phyloP scores from a whole-genome alignment of 1,284 basidiomycete species.

The Rhodotorula sp. region DNA sequence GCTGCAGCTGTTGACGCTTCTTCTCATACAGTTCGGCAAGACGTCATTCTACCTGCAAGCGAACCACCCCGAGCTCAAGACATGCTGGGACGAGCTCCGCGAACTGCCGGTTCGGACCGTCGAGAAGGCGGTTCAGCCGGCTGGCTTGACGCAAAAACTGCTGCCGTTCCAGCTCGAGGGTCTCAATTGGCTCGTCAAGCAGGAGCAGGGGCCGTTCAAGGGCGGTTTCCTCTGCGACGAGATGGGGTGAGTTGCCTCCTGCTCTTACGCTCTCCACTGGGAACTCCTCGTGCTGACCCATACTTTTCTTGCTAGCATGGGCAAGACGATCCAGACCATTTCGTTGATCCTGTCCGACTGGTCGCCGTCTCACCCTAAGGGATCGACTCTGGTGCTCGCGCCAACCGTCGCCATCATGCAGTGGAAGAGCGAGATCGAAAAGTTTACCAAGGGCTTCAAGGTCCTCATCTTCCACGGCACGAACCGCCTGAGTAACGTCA shows the following conservation, averaged over 20 bases:
- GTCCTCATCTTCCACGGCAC: constrained; percentile 91
- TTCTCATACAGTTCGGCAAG: constrained; percentile 15
- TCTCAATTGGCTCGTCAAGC: constrained; percentile 91
- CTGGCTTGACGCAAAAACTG: constrained; percentile 63
- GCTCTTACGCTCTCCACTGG: background rate
- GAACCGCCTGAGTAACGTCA: constrained; percentile 57
- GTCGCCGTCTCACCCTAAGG: constrained; percentile 49
- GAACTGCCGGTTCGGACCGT: constrained; percentile 65
- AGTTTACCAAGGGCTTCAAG: constrained; percentile 52
- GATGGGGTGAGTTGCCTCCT: constrained; percentile 63
- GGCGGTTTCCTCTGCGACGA: constrained; percentile 92
- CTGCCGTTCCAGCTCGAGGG: constrained; percentile 83
- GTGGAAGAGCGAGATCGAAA: constrained; percentile 91
- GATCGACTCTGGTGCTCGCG: constrained; percentile 87
- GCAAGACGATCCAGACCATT: constrained; percentile 98
- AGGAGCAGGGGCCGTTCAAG: constrained; percentile 78
- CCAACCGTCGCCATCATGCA: constrained; percentile 88
- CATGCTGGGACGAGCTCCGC: constrained; percentile 86
- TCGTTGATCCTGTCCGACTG: constrained; percentile 77
- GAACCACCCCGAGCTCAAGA: constrained; percentile 65
- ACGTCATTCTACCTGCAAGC: constrained; percentile 28
- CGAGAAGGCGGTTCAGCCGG: constrained; percentile 71
- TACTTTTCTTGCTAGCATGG: constrained; percentile 63
- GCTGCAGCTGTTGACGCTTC: background rate
- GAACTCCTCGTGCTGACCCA: background rate